Conservation (phyloP, 1,139 yeast genomes). For the Pichia sp. region DNA sequence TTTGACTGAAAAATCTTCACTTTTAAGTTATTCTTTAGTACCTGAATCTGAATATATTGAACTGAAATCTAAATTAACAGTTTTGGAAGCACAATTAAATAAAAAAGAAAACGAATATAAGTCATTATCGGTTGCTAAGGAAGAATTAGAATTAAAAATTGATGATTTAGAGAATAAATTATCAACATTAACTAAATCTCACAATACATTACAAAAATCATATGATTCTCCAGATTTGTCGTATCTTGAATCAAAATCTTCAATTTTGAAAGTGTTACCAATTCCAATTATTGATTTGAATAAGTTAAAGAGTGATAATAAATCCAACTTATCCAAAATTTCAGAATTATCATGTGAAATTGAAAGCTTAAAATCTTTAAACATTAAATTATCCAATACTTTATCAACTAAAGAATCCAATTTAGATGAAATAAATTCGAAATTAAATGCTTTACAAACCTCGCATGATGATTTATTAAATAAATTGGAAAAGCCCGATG, state of each 20-base stretch:
- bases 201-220: constrained; percentile 1
- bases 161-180: constrained; percentile 23
- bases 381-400: not conserved
- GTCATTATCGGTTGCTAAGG: not conserved
- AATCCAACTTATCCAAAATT: not conserved
- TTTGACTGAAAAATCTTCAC: constrained; percentile 27
- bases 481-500: constrained; percentile 15
- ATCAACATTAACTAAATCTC: constrained; percentile 11
- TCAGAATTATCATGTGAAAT: not conserved
- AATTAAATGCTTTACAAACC: constrained; percentile 2
- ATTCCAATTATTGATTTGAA: constrained; percentile 4
- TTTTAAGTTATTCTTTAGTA: constrained; percentile 24
- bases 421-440: not conserved
- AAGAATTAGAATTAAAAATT: constrained; percentile 10
- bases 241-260: constrained; percentile 25
- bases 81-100: constrained; percentile 3
- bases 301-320: not conserved
- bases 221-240: constrained; percentile 28
- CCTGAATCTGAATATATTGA: constrained; percentile 27
- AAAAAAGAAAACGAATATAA: constrained; percentile 1
- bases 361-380: not conserved
- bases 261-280: not conserved
- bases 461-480: not conserved
- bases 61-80: constrained; percentile 16
- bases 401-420: not conserved